These are phyloP conservation scores for Podospora anserina DNA, from an alignment of 495 filamentous ascomycete genomes.

Conservation along the genomic window DNA sequence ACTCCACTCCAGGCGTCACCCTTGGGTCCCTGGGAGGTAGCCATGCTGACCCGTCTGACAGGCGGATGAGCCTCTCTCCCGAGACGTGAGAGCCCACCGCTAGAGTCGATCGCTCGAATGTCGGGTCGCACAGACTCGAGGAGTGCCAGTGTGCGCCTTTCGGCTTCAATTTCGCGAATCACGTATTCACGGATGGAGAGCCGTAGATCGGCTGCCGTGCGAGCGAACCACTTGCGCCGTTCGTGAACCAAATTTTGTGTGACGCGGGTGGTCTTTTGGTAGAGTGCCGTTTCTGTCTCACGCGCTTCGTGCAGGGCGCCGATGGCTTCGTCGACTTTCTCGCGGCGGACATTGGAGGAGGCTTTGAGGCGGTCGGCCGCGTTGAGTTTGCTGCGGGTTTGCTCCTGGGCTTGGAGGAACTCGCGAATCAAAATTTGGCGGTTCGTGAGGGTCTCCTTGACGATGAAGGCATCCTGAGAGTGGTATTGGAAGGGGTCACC, in stretches of 20 bases:
- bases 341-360: slow-evolving; percentile 74
- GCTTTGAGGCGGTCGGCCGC: slow-evolving; percentile 87
- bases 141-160: slow-evolving; percentile 86
- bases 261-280: slow-evolving; percentile 78
- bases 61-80: slow-evolving; percentile 84
- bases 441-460: slow-evolving; percentile 98
- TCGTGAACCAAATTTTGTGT: slow-evolving; percentile 86
- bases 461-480: slow-evolving; percentile 92
- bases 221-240: slow-evolving; percentile 85
- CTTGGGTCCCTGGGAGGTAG: slow-evolving; percentile 86
- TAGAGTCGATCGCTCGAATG: slow-evolving; percentile 85
- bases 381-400: slow-evolving; percentile 69
- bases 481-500: slow-evolving; percentile 94
- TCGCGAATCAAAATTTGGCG: slow-evolving; percentile 97
- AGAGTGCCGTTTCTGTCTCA: slow-evolving; percentile 70
- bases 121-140: slow-evolving; percentile 90
- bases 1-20: slow-evolving; percentile 98
- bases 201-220: slow-evolving; percentile 77
- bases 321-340: slow-evolving; percentile 97
- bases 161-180: slow-evolving; percentile 90
- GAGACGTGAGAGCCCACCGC: slow-evolving; percentile 81
- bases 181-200: slow-evolving; percentile 85
- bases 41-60: slow-evolving; percentile 68
- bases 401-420: slow-evolving; percentile 79
- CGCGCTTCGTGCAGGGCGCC: slow-evolving; percentile 81